phyloP scores from a whole-genome alignment of 768 basidiomycete species.

The Lentinula guzmanii region DNA sequence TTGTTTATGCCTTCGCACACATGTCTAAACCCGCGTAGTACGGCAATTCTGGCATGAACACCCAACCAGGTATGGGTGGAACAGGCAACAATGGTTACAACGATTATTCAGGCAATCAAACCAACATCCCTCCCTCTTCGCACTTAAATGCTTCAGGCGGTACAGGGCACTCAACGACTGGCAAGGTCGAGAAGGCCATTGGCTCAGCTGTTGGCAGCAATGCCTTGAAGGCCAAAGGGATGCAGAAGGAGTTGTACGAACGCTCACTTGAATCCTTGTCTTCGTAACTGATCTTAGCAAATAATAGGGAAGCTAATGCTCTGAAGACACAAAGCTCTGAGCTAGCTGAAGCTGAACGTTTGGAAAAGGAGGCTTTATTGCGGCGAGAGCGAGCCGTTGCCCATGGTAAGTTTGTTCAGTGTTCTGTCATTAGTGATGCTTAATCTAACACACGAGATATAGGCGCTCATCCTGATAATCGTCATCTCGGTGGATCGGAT shows the following conservation, averaged over 20 bases:
- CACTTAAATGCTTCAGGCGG: constrained; percentile 10
- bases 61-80: neutral
- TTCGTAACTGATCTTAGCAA: neutral
- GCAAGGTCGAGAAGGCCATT: constrained; percentile 43
- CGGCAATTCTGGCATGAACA: neutral
- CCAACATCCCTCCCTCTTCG: constrained; percentile 1
- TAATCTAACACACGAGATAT: neutral
- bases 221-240: constrained; percentile 40
- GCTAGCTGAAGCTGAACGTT: constrained; percentile 46
- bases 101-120: neutral
- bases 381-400: constrained; percentile 48
- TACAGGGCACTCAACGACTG: constrained; percentile 29
- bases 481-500: neutral
- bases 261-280: neutral
- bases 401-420: constrained; percentile 29
- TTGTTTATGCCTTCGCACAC: too few relatives aligned
- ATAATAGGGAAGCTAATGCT: constrained; percentile 36
- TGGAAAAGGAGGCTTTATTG: constrained; percentile 43
- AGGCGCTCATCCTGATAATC: constrained; percentile 25
- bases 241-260: constrained; percentile 41
- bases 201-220: constrained; percentile 40
- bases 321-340: constrained; percentile 40
- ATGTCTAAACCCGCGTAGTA: neutral
- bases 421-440: neutral
- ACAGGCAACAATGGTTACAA: neutral